Conservation (phyloP, 345 rosid species). For the Cardamine chenopodiifolia region DNA sequence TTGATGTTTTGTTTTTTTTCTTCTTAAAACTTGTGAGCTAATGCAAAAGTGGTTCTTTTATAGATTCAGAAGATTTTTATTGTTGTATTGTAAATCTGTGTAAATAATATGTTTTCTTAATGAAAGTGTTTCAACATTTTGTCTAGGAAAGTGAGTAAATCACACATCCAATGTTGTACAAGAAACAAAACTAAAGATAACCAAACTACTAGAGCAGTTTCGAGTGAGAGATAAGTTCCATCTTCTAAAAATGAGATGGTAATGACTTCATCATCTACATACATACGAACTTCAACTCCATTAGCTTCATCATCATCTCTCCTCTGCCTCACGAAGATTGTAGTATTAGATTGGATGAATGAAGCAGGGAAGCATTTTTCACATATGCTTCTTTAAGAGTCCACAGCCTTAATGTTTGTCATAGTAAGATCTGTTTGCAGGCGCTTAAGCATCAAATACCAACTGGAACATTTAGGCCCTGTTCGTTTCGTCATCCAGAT, state of each 20-base stretch:
- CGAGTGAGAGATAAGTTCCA: slow-evolving; percentile 52
- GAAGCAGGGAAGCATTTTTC: background rate
- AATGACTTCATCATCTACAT: slow-evolving; percentile 39
- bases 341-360: background rate
- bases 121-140: slow-evolving; percentile 14
- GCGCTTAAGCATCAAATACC: slow-evolving; percentile 57
- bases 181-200: background rate
- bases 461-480: slow-evolving; percentile 46
- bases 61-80: slow-evolving; percentile 22
- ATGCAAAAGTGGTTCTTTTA: background rate
- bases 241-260: slow-evolving; percentile 69
- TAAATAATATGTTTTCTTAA: slow-evolving; percentile 3
- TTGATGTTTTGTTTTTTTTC: slow-evolving; percentile 37
- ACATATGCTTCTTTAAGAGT: too few species aligned
- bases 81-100: slow-evolving; percentile 22
- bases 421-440: slow-evolving; percentile 55
- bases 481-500: too few species aligned
- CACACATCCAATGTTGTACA: background rate
- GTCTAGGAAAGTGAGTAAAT: background rate
- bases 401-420: background rate
- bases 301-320: background rate
- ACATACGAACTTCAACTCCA: slow-evolving; percentile 40
- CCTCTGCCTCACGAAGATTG: slow-evolving; percentile 35
- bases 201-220: background rate
- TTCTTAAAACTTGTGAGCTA: background rate